Evolutionary conservation across 805 yeast species (phyloP), one percentile per base, ranked within the genome.

Genomic region (Myxozyma udenii): DNA sequence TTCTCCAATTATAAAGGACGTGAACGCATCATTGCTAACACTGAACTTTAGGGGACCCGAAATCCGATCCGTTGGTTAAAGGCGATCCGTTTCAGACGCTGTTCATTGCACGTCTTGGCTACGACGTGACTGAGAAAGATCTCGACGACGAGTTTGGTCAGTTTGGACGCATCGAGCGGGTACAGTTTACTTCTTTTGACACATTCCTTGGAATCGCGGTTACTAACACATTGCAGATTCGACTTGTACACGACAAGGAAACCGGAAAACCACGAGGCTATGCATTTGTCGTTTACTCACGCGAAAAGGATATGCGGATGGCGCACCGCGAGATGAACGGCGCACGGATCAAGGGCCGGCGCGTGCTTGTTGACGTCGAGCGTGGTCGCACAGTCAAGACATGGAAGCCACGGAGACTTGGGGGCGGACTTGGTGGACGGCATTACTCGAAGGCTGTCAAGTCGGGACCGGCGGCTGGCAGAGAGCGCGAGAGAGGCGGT

Each of bases 381-480:
- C 61, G 74, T 11, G 74, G 74, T 1, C 53, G 73, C 1, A 59
- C 69, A 2, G 70, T 66, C 19, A 62, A 61, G 37, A 51, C 53
- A 16, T 72, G 75, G 75, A 62, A 63, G 24, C 76, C 76, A 1
- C 61, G 73, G 28, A 54, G 72, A 16, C 71, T 91, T 2, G 96
- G 96, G 1, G 97, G 97, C 3, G 97, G 97, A 0, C 68, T 86
- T n/a, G 97, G 97, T 3, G 96, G 96, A 1, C 73, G 93, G 49
- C 80, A 81, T 45, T 82, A 82, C 63, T 74, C 80, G 2, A 71
- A 67, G 53, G 66, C 57, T 12, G 56, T 44, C 12, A 42, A 61
- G 18, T 44, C 62, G 44, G 54, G 60, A 39, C 50, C 55, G 21
- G 37, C 48, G 4, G 46, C 45, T 3, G 64, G 53, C 53, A 49